phyloP scores from a whole-genome alignment of 352 stramenopile genomes.

The Phytophthora sansomeana region DNA sequence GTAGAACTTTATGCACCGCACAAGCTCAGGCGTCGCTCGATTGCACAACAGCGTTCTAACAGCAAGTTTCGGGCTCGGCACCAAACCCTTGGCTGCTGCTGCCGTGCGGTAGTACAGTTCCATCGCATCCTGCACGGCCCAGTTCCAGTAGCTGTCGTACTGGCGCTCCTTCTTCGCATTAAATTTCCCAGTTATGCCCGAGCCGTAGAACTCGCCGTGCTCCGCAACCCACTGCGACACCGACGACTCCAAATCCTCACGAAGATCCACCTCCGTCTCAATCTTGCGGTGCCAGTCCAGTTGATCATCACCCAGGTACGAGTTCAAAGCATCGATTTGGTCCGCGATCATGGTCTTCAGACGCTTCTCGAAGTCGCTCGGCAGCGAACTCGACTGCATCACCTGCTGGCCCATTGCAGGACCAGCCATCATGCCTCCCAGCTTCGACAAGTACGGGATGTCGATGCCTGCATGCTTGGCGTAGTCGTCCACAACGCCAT shows the following conservation, averaged over 20 bases:
- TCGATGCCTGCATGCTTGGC: slow-evolving; percentile 61
- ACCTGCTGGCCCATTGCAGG: slow-evolving; percentile 39
- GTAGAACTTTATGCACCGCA: slow-evolving; percentile 64
- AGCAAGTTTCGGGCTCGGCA: slow-evolving; percentile 27
- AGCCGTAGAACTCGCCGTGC: slow-evolving; percentile 64
- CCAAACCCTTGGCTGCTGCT: slow-evolving; percentile 27
- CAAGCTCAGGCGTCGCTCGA: slow-evolving; percentile 71
- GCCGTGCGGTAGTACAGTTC: slow-evolving; percentile 69
- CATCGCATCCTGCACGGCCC: slow-evolving; percentile 72
- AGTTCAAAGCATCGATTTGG: slow-evolving; percentile 57
- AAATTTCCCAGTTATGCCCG: slow-evolving; percentile 67
- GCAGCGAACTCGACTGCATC: slow-evolving; percentile 42
- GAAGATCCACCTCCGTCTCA: slow-evolving; percentile 58
- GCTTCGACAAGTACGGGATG: slow-evolving; percentile 63
- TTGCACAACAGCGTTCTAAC: slow-evolving; percentile 67
- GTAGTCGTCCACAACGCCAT: slow-evolving; percentile 83
- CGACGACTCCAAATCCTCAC: slow-evolving; percentile 62
- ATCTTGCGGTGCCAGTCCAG: slow-evolving; percentile 61
- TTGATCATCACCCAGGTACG: slow-evolving; percentile 58
- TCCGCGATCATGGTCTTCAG: slow-evolving; percentile 68
- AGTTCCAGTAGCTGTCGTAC: slow-evolving; percentile 89
- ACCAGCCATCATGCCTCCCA: slow-evolving; percentile 43
- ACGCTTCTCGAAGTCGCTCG: slow-evolving; percentile 60
- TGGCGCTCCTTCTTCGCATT: slow-evolving; percentile 75
- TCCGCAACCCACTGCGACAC: slow-evolving; percentile 63